Percentiles rank a stretch among this genome's conserved stretches.
Evolutionary conservation across 1,139 yeast genomes (phyloP).

Genomic region (Yamadazyma buinensis): DNA sequence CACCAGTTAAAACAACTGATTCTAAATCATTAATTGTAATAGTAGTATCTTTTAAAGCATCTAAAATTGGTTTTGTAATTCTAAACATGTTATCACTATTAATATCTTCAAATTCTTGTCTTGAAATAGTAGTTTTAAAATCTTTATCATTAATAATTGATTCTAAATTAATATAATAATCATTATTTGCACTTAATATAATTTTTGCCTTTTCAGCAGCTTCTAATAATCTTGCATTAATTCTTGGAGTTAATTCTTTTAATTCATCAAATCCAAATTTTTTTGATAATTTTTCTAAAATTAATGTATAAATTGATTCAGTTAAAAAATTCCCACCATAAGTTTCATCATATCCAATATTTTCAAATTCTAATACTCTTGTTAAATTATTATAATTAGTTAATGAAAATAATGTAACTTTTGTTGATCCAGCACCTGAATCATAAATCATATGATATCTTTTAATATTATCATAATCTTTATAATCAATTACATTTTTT

Average conservation of each 20-base stretch:
- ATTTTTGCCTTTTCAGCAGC: conserved; percentile 86
- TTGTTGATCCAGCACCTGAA: conserved; percentile 90
- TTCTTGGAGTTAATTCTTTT: conserved; percentile 45
- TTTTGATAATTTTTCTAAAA: conserved; percentile 54
- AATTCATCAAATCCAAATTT: conserved; percentile 34
- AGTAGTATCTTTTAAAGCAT: conserved; percentile 42
- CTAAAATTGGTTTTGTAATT: conserved; percentile 52
- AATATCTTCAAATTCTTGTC: conserved; percentile 73
- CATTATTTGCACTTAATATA: conserved; percentile 82
- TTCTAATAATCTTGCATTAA: conserved; percentile 67
- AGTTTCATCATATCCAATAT: conserved; percentile 60
- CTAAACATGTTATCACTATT: conserved; percentile 42
- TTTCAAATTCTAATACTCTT: conserved; percentile 58
- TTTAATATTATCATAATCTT: conserved; percentile 31
- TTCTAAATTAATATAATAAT: conserved; percentile 70
- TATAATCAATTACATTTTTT: conserved; percentile 38
- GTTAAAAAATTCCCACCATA: conserved; percentile 81
- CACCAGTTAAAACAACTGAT: conserved; percentile 84
- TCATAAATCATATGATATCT: conserved; percentile 78
- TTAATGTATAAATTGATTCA: conserved; percentile 53
- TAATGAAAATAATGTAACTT: conserved; percentile 76
- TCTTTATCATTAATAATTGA: conserved; percentile 68
- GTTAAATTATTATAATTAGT: conserved; percentile 41
- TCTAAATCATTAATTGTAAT: conserved; percentile 38
- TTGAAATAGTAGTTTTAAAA: conserved; percentile 58